Evolutionary conservation across 306 rosid genomes (phyloP).

Genomic region (Medicago lupulina): DNA sequence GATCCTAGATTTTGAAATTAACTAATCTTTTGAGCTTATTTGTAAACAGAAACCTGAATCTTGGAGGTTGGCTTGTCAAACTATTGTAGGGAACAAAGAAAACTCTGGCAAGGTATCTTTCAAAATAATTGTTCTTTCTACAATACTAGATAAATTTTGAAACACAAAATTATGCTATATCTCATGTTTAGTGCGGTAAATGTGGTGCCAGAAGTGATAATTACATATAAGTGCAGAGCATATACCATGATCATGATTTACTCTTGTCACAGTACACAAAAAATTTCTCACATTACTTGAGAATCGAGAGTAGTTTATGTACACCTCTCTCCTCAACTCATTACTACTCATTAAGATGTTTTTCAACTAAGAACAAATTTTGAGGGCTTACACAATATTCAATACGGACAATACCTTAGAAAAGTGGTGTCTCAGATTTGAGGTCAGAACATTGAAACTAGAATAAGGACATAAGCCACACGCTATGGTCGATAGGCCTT

Average conservation of each 20-base stretch:
- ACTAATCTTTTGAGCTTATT: constrained; percentile 22
- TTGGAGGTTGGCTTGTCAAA: constrained; percentile 97
- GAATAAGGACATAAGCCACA: background rate
- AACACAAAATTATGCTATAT: background rate
- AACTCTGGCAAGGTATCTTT: constrained; percentile 86
- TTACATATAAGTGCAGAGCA: background rate
- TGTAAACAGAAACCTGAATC: constrained; percentile 83
- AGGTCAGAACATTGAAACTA: background rate
- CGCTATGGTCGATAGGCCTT: background rate
- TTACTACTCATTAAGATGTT: no score
- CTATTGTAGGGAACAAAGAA: constrained; percentile 91
- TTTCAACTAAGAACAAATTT: background rate
- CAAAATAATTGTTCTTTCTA: constrained; percentile 35
- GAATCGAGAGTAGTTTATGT: no score
- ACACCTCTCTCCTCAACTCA: no score
- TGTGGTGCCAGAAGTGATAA: background rate
- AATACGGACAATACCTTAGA: background rate
- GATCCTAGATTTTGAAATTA: constrained; percentile 9
- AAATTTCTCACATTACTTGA: no score
- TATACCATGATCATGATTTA: background rate
- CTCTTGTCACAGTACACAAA: no score
- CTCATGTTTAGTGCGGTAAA: constrained; percentile 6
- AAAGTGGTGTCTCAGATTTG: background rate
- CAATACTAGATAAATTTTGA: background rate
- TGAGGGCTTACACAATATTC: background rate